Evolutionary conservation across 1,284 basidiomycete species (phyloP), one percentile per base, ranked within the genome.

Genomic region (Taiwanofungus camphoratus): DNA sequence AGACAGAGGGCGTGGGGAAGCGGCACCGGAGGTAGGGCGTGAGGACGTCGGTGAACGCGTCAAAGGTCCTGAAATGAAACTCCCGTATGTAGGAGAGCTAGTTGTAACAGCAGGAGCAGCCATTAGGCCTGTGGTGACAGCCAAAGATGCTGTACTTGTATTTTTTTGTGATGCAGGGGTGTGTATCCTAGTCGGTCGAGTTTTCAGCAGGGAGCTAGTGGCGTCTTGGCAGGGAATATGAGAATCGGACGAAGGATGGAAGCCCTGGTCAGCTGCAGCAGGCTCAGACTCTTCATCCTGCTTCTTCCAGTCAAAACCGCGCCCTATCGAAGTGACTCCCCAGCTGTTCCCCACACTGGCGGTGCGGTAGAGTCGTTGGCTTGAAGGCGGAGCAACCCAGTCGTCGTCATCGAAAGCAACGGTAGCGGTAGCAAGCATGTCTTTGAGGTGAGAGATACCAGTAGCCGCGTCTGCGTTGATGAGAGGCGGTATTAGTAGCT

Each of bases 301-400:
- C 48, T 69, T 64, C 33, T 70, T 71, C 83, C 86, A 89, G 62
- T 85, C 71, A 59, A 87, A 87, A n/a, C 87, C 87, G 39, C 84
- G 75, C 16, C 87, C 87, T 36, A 89, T 79, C 26, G 78, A 85
- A 7, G 86, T 88, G 51, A 90, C 85, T 4, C 82, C 82, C 81
- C 84, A 90, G 61, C 85, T 88, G 46, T 74, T 76, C 21, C 79
- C 77, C 34, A 82, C 76, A 52, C 82, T 84, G 27, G 81, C 72
- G 5, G 79, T 67, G 43, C 75, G 70, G 63, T 79, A 77, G 18
- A 83, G 69, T 53, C 67, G 68, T 18, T 73, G 63, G 16, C 44
- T 50, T 3, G 57, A 42, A 19, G 64, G 48, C 54, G 67, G 58
- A 56, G 68, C 51, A 63, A 74, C 52, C 77, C 67, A 69, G 61